Base-by-base conservation (phyloP, 1,284 basidiomycete genomes). In the Irpex sp. region DNA sequence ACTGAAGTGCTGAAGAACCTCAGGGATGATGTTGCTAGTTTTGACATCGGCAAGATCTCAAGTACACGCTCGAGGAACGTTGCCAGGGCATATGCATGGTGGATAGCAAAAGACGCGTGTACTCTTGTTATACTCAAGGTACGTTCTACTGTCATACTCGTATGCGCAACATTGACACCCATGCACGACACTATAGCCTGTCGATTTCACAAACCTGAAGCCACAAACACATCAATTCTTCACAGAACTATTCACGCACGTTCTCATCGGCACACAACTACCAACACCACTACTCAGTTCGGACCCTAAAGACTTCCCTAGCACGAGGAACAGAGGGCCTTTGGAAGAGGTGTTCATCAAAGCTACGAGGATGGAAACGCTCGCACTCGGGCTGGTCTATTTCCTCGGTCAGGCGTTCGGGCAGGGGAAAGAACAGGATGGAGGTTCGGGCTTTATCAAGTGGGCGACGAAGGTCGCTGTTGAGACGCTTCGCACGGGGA, bases 121-220 rank as follows among this genome's bases (percentile, higher is more conserved):
- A 79, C 88, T 26, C 77, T 98, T 51, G 81, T 85, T 0, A 85
- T 97, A 5, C 80, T 98, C 66, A 98, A 97, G 84, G 94, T 93
- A 63, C 65, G 75, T 58, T 33, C 13, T n/a, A n/a, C n/a, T n/a
- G n/a, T n/a, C n/a, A n/a, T n/a, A n/a, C n/a, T n/a, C n/a, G n/a
- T n/a, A n/a, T n/a, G n/a, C n/a, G n/a, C n/a, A n/a, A n/a, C n/a
- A n/a, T n/a, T n/a, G n/a, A n/a, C n/a, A n/a, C n/a, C n/a, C n/a
- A n/a, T n/a, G n/a, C n/a, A n/a, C n/a, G n/a, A n/a, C n/a, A n/a
- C n/a, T n/a, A n/a, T n/a, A 95, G 93, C 92, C 94, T 9, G 81
- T 97, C 47, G 92, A 95, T 70, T 97, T 97, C 72, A 89, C 88
- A 0, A 68, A 79, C 0, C 80, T 95, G 57, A 88, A 91, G 67